Base-by-base conservation (phyloP, 441 rosid species). In the Populus hybrid region DNA sequence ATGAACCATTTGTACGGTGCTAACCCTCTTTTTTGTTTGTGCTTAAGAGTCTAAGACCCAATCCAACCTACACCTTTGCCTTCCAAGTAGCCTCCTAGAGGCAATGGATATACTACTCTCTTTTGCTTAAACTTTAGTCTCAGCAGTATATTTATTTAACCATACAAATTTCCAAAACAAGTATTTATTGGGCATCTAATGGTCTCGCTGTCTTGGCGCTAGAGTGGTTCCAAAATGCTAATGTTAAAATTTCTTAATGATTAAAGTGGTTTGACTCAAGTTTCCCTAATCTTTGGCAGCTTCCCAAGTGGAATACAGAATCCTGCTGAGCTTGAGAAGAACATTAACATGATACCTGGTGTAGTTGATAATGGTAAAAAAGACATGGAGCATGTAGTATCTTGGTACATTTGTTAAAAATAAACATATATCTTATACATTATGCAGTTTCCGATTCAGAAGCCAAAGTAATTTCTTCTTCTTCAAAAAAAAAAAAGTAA, bases 321-420 rank as follows among this genome's bases (percentile, higher is more conserved):
- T 32, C 63, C 74, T 24, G 63, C 74, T 46, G 74, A 71, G 5
- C 74, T 71, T 71, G 74, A 71, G 40, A 71, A 71, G 63, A 71
- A 71, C 64, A 71, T 71, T 32, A 71, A 71, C 38, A 71, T 71
- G 74, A 53, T 71, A 26, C 74, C 74, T 12, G 63, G 74, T 11
- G 74, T 71, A 40, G 36, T 71, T 50, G 74, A 71, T 50, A 71
- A 71, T 71, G 74, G 74, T 71, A 71, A 71, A 59, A 70, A 70
- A 40, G 19, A 70, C 21, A 7, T 65, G 42, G 65, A 19, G 34
- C 42, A 8, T 18, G 5, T 32, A 67, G 34, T 2, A n/a, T 21
- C 4, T 21, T 69, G 40, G 23, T 69, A 63, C 35, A 32, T 21
- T 35, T 21, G 19, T 69, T 35, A 32, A 38, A 23, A 32, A 6